Percentiles rank a stretch among this genome's conserved stretches.
phyloP scores from a whole-genome alignment of 129 eudicot genomes.

The Saussurea involucrata region DNA sequence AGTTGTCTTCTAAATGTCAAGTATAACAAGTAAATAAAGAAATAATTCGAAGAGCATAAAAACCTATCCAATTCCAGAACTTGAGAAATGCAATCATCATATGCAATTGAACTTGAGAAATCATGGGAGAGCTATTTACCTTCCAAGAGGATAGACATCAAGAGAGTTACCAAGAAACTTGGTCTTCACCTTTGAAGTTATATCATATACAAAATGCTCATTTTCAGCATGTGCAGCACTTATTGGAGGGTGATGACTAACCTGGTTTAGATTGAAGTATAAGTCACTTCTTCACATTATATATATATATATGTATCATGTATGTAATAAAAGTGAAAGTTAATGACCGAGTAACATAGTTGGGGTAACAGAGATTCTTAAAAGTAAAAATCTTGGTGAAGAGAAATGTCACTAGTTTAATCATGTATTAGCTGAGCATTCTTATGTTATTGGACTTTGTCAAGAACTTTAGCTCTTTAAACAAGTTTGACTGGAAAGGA shows the following conservation, averaged over 20 bases:
- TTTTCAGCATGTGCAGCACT: slow-evolving; percentile 98
- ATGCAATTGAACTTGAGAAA: neutral
- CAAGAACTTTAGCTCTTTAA: neutral
- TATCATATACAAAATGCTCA: slow-evolving; percentile 80
- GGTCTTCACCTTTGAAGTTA: slow-evolving; percentile 91
- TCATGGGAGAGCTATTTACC: slow-evolving; percentile 35
- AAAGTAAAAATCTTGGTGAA: slow-evolving; percentile 1
- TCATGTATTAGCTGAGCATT: slow-evolving; percentile 5
- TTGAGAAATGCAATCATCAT: neutral
- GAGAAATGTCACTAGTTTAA: neutral
- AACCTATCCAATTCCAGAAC: neutral
- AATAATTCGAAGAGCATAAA: neutral
- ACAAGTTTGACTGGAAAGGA: neutral
- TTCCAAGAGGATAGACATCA: slow-evolving; percentile 96
- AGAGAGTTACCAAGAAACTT: slow-evolving; percentile 92
- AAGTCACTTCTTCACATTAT: neutral
- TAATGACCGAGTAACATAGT: neutral
- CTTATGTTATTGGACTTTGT: neutral
- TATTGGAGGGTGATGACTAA: slow-evolving; percentile 96
- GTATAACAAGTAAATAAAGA: neutral
- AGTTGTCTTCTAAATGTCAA: neutral
- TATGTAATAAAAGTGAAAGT: neutral
- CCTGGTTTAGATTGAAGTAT: slow-evolving; percentile 34
- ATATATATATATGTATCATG: too few relatives aligned
- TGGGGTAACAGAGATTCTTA: neutral